Conservation (phyloP, 352 stramenopile genomes). For the Phytophthora nicotianae region DNA sequence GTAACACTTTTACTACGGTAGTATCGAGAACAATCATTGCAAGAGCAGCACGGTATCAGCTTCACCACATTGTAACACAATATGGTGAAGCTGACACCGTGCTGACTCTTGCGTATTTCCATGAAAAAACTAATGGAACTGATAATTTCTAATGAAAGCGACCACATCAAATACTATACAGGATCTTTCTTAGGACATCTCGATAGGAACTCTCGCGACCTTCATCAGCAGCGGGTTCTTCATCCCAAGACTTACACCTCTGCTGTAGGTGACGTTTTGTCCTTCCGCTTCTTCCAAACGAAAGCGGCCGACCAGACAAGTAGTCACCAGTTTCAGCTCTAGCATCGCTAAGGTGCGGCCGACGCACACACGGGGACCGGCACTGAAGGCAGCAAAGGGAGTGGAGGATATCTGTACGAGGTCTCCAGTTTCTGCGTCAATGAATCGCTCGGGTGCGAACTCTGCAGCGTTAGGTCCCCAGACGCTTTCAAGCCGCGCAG, state of each 20-base stretch:
- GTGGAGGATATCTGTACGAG: conserved; percentile 18
- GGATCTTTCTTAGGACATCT: too few relatives aligned
- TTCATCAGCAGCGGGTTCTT: conserved; percentile 32
- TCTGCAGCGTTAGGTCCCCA: conserved; percentile 38
- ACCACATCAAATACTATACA: too few relatives aligned
- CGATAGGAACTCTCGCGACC: background rate
- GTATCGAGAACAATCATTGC: too few relatives aligned
- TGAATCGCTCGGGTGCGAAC: conserved; percentile 35
- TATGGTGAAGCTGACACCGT: too few relatives aligned
- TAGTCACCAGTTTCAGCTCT: conserved; percentile 63
- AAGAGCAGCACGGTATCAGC: too few relatives aligned
- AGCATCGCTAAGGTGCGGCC: conserved; percentile 53
- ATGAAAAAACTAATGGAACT: too few relatives aligned
- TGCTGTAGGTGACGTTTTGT: conserved; percentile 39
- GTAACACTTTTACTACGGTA: too few relatives aligned
- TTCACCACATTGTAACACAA: too few relatives aligned
- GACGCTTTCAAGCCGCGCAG: conserved; percentile 34
- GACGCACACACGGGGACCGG: conserved; percentile 27
- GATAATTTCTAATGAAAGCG: too few relatives aligned
- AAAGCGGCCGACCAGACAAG: conserved; percentile 47
- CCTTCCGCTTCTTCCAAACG: conserved; percentile 28
- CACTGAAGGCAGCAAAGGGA: conserved; percentile 26
- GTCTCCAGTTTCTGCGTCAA: conserved; percentile 24
- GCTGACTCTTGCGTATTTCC: too few relatives aligned
- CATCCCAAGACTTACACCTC: conserved; percentile 45